Base-by-base conservation (phyloP, 805 yeast genomes). In the Starmerella ratchasimensis region DNA sequence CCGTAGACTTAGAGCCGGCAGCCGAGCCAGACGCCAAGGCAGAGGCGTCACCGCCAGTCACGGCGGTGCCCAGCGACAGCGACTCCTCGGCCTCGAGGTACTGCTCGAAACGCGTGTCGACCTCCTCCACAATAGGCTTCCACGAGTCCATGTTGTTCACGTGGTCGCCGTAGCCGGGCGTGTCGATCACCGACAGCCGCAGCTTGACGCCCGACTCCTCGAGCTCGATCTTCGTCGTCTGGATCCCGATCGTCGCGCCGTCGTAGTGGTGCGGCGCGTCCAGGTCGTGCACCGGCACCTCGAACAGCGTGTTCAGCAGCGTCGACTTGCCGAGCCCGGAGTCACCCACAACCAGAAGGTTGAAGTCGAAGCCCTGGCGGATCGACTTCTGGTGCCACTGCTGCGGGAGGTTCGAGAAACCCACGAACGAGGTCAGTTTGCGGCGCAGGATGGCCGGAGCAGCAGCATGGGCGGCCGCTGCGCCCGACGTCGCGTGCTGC, bases 341-440 rank as follows among this genome's bases (percentile, higher is more conserved):
- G 63, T 82, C 93, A 26, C 67, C 67, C 23, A 86, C 93, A 41
- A 82, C 83, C 73, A 90, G 72, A 44, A 90, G 58, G 58, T 90
- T 90, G 57, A 90, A 72, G 51, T 68, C 72, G 68, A 90, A 90
- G 11, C 98, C 98, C 55, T 81, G 72, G 60, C 80, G 77, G 44
- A 83, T 73, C 2, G 94, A 78, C 61, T 80, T 83, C 62, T 94
- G 76, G 64, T 90, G 97, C 95, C 96, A 90, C 65, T 90, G 98
- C 57, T 86, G 90, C 42, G 98, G 98, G 55, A 90, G 69, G 62
- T 86, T 90, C 49, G 96, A 94, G 63, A 90, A 90, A 5, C 98
- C 98, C 39, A 90, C 98, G 57, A 80, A 86, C 3, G 93, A 88
- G 50, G 77, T 80, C 51, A 88, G 72, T 57, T 83, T 83, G 51